phyloP scores from a whole-genome alignment of 2,329 filamentous ascomycete genomes.

The Cercospora zeina region DNA sequence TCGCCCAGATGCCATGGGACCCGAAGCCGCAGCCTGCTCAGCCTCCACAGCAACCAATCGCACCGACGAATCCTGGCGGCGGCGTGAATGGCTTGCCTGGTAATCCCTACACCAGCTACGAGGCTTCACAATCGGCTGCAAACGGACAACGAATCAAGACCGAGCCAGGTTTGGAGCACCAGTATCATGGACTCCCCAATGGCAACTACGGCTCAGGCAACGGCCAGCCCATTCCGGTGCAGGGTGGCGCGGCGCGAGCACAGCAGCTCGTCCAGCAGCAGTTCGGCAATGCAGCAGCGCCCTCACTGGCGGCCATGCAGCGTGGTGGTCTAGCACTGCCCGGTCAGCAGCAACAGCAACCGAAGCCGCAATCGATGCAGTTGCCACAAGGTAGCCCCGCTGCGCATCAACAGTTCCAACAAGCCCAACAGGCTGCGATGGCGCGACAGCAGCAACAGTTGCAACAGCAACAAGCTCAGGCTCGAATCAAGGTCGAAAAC shows the following conservation, averaged over 20 bases:
- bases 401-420: constrained; percentile 40
- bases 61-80: constrained; percentile 34
- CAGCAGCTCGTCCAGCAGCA: constrained; percentile 58
- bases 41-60: constrained; percentile 40
- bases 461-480: constrained; percentile 42
- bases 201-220: constrained; percentile 31
- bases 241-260: constrained; percentile 50
- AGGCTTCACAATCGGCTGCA: constrained; percentile 34
- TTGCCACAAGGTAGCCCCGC: constrained; percentile 43
- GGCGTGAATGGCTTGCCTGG: constrained; percentile 29
- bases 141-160: constrained; percentile 55
- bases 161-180: constrained; percentile 48
- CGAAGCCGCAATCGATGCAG: constrained; percentile 40
- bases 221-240: constrained; percentile 27
- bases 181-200: constrained; percentile 36
- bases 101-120: constrained; percentile 28
- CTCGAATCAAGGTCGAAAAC: constrained; percentile 42
- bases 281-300: constrained; percentile 64
- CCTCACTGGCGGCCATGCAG: constrained; percentile 63
- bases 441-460: constrained; percentile 37
- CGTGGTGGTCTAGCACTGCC: constrained; percentile 40
- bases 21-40: constrained; percentile 68
- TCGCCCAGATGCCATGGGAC: constrained; percentile 94
- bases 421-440: constrained; percentile 45
- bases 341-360: constrained; percentile 35